These are phyloP conservation scores for Fusarium circinatum DNA, from an alignment of 2,329 filamentous ascomycete genomes.

Conservation along the genomic window DNA sequence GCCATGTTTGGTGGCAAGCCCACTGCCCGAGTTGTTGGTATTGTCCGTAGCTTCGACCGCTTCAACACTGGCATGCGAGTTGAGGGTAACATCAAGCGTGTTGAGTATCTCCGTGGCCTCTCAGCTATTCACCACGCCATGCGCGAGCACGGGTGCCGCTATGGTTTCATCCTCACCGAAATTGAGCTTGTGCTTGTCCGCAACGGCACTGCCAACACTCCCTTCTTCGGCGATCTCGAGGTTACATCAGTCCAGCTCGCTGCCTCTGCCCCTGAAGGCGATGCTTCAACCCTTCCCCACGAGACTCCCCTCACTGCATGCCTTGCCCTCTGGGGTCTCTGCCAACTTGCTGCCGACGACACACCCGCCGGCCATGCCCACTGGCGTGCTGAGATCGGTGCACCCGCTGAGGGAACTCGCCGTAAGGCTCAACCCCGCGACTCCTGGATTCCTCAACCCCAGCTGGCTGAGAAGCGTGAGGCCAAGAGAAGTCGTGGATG, in stretches of 20 bases:
- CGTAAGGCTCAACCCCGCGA: slow-evolving; percentile 77
- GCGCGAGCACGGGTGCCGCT: slow-evolving; percentile 92
- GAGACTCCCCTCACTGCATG: slow-evolving; percentile 72
- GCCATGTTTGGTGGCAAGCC: slow-evolving; percentile 61
- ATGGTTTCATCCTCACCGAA: slow-evolving; percentile 96
- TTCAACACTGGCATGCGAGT: slow-evolving; percentile 96
- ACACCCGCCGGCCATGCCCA: slow-evolving; percentile 64
- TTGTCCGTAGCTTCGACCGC: slow-evolving; percentile 91
- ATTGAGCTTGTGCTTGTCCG: slow-evolving; percentile 94
- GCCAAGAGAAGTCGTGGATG: slow-evolving; percentile 79
- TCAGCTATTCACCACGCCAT: slow-evolving; percentile 89
- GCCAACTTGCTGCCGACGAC: slow-evolving; percentile 73
- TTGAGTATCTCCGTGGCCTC: slow-evolving; percentile 88
- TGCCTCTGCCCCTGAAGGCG: slow-evolving; percentile 47
- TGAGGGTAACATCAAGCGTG: slow-evolving; percentile 83
- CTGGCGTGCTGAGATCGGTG: slow-evolving; percentile 79
- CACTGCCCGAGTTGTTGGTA: slow-evolving; percentile 73
- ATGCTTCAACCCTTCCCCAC: slow-evolving; percentile 45
- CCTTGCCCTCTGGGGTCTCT: slow-evolving; percentile 81
- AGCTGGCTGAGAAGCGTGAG: slow-evolving; percentile 78
- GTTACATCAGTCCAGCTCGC: slow-evolving; percentile 70
- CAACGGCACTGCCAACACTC: slow-evolving; percentile 75
- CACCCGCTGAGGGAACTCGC: slow-evolving; percentile 76
- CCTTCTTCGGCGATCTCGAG: slow-evolving; percentile 91
- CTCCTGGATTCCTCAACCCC: slow-evolving; percentile 79